phyloP scores from a whole-genome alignment of 2,329 filamentous ascomycete genomes.

The Didymella pinodella region DNA sequence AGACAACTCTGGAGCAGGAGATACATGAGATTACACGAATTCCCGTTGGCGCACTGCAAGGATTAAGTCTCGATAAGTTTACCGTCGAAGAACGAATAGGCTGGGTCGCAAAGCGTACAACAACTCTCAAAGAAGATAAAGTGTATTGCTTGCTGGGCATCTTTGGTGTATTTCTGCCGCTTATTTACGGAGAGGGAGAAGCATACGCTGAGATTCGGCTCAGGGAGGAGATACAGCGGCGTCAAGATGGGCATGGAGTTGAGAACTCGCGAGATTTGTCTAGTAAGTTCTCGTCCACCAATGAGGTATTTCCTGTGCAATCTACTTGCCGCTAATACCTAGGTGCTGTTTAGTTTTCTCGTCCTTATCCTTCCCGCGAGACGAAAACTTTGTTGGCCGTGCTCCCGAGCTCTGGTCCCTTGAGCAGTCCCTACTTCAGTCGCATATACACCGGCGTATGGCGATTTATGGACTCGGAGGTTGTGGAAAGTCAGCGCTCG shows the following conservation, averaged over 20 bases:
- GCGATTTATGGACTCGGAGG: conserved; percentile 29
- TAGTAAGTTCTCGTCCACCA: background rate
- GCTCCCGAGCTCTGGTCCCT: conserved; percentile 21
- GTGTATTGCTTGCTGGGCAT: background rate
- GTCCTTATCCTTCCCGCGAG: conserved; percentile 23
- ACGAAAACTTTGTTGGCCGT: conserved; percentile 27
- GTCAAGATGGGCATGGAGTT: background rate
- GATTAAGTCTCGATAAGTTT: background rate
- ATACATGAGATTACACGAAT: background rate
- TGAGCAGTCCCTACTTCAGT: conserved; percentile 11
- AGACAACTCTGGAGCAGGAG: background rate
- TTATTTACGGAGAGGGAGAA: background rate
- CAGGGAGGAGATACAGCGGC: background rate
- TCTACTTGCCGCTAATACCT: conserved; percentile 3
- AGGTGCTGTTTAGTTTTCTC: conserved; percentile 15
- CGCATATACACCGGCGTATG: conserved; percentile 19
- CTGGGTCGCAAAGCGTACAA: background rate
- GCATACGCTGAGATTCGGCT: background rate
- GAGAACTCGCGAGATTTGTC: background rate
- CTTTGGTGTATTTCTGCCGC: background rate
- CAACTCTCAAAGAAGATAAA: background rate
- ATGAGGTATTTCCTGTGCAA: background rate
- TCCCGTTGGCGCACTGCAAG: background rate
- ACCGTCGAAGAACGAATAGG: background rate
- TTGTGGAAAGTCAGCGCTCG: conserved; percentile 32